Evolutionary conservation across 345 rosid species (phyloP).

Genomic region (Sonneratia alba): DNA sequence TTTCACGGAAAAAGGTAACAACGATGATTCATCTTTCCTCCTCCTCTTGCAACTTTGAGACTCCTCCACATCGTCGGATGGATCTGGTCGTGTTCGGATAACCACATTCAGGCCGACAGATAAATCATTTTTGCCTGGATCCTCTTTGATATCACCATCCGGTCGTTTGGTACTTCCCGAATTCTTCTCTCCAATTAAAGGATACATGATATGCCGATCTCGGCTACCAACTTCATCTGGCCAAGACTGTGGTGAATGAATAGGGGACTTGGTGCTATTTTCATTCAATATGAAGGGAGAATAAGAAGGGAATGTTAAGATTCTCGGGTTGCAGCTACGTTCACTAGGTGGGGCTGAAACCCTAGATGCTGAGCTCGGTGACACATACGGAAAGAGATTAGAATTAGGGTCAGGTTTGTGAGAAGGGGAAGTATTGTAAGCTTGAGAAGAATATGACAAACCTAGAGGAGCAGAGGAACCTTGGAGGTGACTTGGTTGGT

Average conservation of each 20-base stretch:
- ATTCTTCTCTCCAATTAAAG: slow-evolving; percentile 26
- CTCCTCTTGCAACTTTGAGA: slow-evolving; percentile 39
- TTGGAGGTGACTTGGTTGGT: slow-evolving; percentile 14
- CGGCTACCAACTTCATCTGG: slow-evolving; percentile 18
- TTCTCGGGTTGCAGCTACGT: slow-evolving; percentile 13
- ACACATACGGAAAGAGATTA: slow-evolving; percentile 15
- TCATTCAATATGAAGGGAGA: slow-evolving; percentile 30
- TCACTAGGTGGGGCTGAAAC: slow-evolving; percentile 26
- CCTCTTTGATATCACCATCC: slow-evolving; percentile 19
- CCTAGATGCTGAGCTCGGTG: slow-evolving; percentile 37
- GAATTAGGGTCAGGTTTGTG: slow-evolving; percentile 59
- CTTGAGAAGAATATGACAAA: slow-evolving; percentile 33
- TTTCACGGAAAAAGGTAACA: slow-evolving; percentile 32
- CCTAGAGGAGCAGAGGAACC: slow-evolving; percentile 25
- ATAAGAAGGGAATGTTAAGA: slow-evolving; percentile 18
- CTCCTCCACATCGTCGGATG: slow-evolving; percentile 23
- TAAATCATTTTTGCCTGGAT: slow-evolving; percentile 35
- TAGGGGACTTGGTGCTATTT: slow-evolving; percentile 13
- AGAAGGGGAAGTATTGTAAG: slow-evolving; percentile 25
- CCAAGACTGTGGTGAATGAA: slow-evolving; percentile 23
- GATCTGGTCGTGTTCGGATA: slow-evolving; percentile 32
- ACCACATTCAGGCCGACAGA: slow-evolving; percentile 55
- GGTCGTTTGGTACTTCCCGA: slow-evolving; percentile 20
- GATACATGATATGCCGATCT: slow-evolving; percentile 18
- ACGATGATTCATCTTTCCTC: slow-evolving; percentile 24